Base-by-base conservation (phyloP, 495 filamentous ascomycete genomes). In the Wilcoxina mikolae region DNA sequence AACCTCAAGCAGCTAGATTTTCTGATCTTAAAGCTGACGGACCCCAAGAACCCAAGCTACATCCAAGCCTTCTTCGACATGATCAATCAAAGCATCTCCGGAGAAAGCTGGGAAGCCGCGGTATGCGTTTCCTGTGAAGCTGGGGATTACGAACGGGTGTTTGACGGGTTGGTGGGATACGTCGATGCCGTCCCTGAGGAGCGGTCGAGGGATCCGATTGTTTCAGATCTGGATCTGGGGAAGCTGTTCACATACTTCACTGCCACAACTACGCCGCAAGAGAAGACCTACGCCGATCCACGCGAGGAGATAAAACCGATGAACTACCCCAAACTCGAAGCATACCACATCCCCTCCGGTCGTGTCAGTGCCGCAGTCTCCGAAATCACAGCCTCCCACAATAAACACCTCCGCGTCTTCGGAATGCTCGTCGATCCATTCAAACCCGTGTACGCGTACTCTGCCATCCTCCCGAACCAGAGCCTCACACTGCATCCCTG, bases 351-450 rank as follows among this genome's bases (percentile, higher is more conserved):
- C 42, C 42, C 42, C 9, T 17, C 7, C 9, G 31, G 31, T 15
- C n/a, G n/a, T n/a, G n/a, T n/a, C n/a, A n/a, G n/a, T n/a, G 18
- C 42, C 7, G 9, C 42, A 5, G 42, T 5, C 7, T 9, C 7
- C 15, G 9, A 45, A 9, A 9, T 45, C 42, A 20, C 18, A 5
- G 5, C 18, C 5, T 9, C 7, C 5, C 12, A 17, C 15, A 20
- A 45, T 17, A 17, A 9, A 5, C 24, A 45, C 1, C 23, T 42
- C 15, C 22, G 33, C n/a, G 29, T 29, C 26, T 68, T 69, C 45
- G 69, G 68, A 9, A 56, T 57, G 7, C 45, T 78, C 5, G 49
- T 76, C 0, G 73, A 78, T 51, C 76, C 76, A 0, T 78, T 71
- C 58, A 60, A 58, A 0, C 60, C 70, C 3, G n/a, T 76, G 0